Evolutionary conservation across 805 yeast species (phyloP), one percentile per base, ranked within the genome.

Genomic region (Candida chilensis): DNA sequence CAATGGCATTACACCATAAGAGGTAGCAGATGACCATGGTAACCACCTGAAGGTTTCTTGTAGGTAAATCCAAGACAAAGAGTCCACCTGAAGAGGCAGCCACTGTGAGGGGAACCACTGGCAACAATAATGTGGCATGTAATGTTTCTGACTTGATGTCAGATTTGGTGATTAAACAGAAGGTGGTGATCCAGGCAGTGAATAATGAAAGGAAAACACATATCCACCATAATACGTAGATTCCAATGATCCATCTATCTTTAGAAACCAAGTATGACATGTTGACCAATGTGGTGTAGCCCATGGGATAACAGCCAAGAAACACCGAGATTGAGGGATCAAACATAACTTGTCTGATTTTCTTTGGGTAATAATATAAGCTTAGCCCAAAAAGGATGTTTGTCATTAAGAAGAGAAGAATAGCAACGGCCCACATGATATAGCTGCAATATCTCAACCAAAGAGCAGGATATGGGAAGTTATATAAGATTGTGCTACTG

Each of bases 221-320:
- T 15, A 83, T 58, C 85, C 90, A 78, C 94, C 94, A 87, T 16
- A 86, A 52, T 1, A 61, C 70, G 50, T 74, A 83, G 2, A 67
- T 48, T 11, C 71, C 65, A 4, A 71, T 55, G 25, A 66, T 54
- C 66, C 80, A 60, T 17, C 48, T 40, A 38, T 45, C 41, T 31
- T 62, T 60, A 13, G 72, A 60, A 17, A 80, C 37, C 20, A 47
- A 50, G 36, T 63, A 64, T 17, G 79, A 50, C 54, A 68, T 71
- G 45, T 74, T 78, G 18, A 78, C 59, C 37, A 86, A 50, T 2
- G 94, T 75, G 8, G 74, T 66, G 38, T 64, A 63, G 1, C 87
- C 95, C 95, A 87, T 87, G 12, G 85, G 78, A 33, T 71, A 67
- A 37, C 90, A 77, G 5, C 95, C 95, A 56, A 84, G 57, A 42